Conservation (phyloP, 257 asterid genomes). For the Solanum pinnatisectum region DNA sequence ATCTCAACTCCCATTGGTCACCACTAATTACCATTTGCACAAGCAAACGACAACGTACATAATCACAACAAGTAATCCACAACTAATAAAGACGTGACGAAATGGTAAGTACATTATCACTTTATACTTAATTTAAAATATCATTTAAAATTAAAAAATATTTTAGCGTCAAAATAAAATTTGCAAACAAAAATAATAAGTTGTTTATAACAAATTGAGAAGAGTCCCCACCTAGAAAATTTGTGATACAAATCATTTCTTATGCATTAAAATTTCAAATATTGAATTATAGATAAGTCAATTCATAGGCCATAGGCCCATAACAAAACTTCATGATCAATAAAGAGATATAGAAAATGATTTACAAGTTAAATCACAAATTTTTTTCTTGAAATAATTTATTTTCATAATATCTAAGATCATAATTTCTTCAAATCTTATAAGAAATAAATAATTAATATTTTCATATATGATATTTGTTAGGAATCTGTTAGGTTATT, state of each 20-base stretch:
- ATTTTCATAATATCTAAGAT: background rate
- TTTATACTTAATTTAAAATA: background rate
- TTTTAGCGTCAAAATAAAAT: background rate
- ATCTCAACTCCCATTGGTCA: background rate
- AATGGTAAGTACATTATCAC: fast-evolving
- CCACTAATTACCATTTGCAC: background rate
- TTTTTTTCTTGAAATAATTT: background rate
- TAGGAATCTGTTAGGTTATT: background rate
- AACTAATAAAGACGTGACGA: background rate
- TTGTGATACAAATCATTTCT: background rate
- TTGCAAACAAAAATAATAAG: background rate
- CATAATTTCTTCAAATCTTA: background rate
- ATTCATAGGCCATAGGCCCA: background rate
- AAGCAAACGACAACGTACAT: background rate
- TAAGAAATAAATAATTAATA: background rate
- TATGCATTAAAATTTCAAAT: background rate
- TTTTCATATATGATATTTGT: background rate
- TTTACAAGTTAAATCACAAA: background rate
- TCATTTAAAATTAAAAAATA: background rate
- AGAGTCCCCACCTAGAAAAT: background rate
- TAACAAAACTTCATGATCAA: background rate
- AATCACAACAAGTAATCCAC: background rate
- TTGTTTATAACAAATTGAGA: background rate
- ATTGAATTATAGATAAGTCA: background rate
- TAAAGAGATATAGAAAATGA: background rate